Evolutionary conservation across 1,284 basidiomycete species (phyloP).

Genomic region (Boletus sp.): DNA sequence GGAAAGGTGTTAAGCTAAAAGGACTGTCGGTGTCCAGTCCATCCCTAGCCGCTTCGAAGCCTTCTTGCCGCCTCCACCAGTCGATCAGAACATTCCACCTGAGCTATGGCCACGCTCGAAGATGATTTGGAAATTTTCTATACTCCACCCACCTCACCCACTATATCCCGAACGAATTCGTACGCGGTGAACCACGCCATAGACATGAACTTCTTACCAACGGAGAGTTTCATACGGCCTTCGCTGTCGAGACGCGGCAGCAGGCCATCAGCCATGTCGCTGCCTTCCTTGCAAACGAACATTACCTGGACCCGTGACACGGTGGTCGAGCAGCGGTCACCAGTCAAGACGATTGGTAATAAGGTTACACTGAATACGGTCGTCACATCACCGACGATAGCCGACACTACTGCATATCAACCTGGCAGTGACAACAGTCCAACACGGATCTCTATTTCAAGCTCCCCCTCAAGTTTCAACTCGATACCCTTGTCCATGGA

Average conservation of each 20-base stretch:
- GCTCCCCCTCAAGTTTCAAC: conserved; percentile 28
- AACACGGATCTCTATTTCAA: conserved; percentile 24
- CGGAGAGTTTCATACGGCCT: conserved; percentile 32
- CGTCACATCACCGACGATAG: conserved; percentile 26
- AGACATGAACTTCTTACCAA: conserved; percentile 27
- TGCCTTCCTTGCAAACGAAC: conserved; percentile 44
- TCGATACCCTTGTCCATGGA: conserved; percentile 36
- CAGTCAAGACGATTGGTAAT: conserved; percentile 25
- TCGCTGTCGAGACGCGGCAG: conserved; percentile 48
- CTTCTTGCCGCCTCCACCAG: conserved; percentile 13
- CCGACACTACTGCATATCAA: conserved; percentile 25
- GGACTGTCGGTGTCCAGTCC: conserved; percentile 4
- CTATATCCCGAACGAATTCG: conserved; percentile 27
- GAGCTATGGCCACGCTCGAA: conserved; percentile 23
- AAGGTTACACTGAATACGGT: conserved; percentile 9
- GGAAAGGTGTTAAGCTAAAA: conserved; percentile 8
- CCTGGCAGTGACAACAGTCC: conserved; percentile 8
- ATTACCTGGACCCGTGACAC: conserved; percentile 46
- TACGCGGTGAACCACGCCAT: conserved; percentile 28
- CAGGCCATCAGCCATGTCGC: conserved; percentile 32
- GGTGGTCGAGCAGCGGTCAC: conserved; percentile 36
- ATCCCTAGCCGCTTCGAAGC: conserved; percentile 6
- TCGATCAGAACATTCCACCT: conserved; percentile 10
- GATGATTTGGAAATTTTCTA: conserved; percentile 47
- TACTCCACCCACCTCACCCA: conserved; percentile 59